Evolutionary conservation across 495 filamentous ascomycete species (phyloP), one percentile per base, ranked within the genome.

Genomic region (Aspergillus campestris): DNA sequence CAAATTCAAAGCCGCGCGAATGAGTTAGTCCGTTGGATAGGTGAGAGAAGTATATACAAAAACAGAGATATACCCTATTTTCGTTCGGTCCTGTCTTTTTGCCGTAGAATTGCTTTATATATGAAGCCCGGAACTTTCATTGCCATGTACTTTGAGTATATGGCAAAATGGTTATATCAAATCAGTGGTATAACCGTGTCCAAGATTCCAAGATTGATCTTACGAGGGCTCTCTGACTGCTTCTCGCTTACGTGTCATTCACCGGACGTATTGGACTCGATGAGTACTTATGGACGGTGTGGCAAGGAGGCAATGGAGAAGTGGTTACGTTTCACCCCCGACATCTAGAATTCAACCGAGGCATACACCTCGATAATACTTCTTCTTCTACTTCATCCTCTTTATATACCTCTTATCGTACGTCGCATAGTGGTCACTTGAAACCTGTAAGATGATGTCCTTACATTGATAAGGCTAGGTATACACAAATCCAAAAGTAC

Each of bases 1-100:
- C 72, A 77, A 85, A 48, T 98, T 96, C 65, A 92, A 81, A 64
- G 88, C 90, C 44, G 87, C 92, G 6, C 78, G 87, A 40, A 60
- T 95, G 59, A 72, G 69, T 39, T 74, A 58, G 44, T 24, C 27
- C 27, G 12, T 38, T 38, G 48, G 34, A 4, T 43, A 64, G 50
- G 51, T 52, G 27, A 31, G 38, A 40, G 28, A 42, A 38, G 28
- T n/a, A 38, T 12, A 8, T 13, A 43, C 8, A 38, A 13, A 45
- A 39, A 36, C 15, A 49, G 48, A 51, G 48, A 51, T 52, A 53
- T 46, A 47, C 54, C 38, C 31, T 40, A 15, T 24, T 24, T 24
- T 24, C 18, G 18, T 24, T 24, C 4, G 18, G 1, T 24, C 18
- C 18, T 42, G 34, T 6, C 42, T 33, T 15, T 10, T 7, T 27